These are phyloP conservation scores for Paspalum notatum DNA, from an alignment of 176 grass and related monocot species.

Conservation along the genomic window DNA sequence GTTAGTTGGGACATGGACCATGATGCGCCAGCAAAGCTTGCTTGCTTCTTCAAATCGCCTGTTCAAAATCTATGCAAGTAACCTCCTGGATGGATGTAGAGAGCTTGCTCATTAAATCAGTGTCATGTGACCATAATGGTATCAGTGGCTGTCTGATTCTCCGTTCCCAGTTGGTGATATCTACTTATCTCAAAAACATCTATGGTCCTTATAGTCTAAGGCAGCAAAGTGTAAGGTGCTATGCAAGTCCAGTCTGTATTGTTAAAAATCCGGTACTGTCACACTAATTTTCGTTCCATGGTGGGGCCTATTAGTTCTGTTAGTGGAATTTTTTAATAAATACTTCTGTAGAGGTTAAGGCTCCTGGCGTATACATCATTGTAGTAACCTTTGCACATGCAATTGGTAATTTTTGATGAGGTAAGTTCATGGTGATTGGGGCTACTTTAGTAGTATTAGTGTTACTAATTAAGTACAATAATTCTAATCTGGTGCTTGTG, in stretches of 20 bases:
- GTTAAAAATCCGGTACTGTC: not conserved
- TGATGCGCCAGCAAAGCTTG: conserved; percentile 28
- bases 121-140: conserved; percentile 25
- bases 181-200: conserved; percentile 10
- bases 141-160: conserved; percentile 20
- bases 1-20: conserved; percentile 30
- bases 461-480: not conserved
- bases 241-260: not conserved
- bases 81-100: not conserved
- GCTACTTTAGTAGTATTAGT: conserved; percentile 9
- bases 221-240: not conserved
- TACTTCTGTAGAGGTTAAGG: conserved; percentile 14
- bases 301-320: conserved; percentile 2
- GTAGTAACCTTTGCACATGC: not conserved
- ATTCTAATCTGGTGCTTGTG: not conserved
- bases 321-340: conserved; percentile 13
- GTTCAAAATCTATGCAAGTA: not conserved
- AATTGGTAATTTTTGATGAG: not conserved
- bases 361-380: conserved; percentile 9
- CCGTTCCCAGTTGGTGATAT: conserved; percentile 11
- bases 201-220: conserved; percentile 7
- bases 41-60: conserved; percentile 13
- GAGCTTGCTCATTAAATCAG: conserved; percentile 4
- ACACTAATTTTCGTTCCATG: not conserved
- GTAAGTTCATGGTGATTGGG: not conserved